Evolutionary conservation across 768 basidiomycete species (phyloP).

Genomic region (Hirschioporus abietinus): DNA sequence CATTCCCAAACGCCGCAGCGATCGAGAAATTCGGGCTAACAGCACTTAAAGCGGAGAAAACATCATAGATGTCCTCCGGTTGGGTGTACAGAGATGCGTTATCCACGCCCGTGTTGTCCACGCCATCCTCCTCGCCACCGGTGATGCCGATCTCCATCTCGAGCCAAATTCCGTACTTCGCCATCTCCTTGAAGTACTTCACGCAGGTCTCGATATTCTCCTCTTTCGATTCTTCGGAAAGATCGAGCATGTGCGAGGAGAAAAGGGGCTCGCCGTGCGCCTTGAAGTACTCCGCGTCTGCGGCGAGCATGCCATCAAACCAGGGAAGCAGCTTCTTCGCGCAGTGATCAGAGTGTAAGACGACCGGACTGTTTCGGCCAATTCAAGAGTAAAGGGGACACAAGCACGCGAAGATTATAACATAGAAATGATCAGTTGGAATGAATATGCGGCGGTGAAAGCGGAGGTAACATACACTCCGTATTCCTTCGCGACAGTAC

Average conservation of each 20-base stretch:
- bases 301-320: slow-evolving; percentile 99
- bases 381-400: slow-evolving; percentile 8
- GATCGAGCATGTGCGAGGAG: slow-evolving; percentile 98
- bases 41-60: slow-evolving; percentile 74
- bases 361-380: slow-evolving; percentile 64
- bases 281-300: slow-evolving; percentile 91
- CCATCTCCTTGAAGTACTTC: slow-evolving; percentile 95
- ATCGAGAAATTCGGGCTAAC: slow-evolving; percentile 95
- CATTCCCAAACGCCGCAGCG: slow-evolving; percentile 97
- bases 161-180: slow-evolving; percentile 87
- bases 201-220: slow-evolving; percentile 92
- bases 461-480: slow-evolving; percentile 66
- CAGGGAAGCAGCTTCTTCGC: slow-evolving; percentile 96
- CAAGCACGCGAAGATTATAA: not conserved
- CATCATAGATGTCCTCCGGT: slow-evolving; percentile 92
- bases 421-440: slow-evolving; percentile 1
- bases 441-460: not conserved
- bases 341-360: slow-evolving; percentile 98
- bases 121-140: slow-evolving; percentile 98
- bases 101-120: slow-evolving; percentile 95
- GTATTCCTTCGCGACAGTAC: slow-evolving; percentile 81
- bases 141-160: slow-evolving; percentile 99
- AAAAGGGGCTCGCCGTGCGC: slow-evolving; percentile 82
- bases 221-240: slow-evolving; percentile 88
- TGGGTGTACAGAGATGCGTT: slow-evolving; percentile 95